Base-by-base conservation (phyloP, 768 basidiomycete genomes). In the Suillus subaureus region DNA sequence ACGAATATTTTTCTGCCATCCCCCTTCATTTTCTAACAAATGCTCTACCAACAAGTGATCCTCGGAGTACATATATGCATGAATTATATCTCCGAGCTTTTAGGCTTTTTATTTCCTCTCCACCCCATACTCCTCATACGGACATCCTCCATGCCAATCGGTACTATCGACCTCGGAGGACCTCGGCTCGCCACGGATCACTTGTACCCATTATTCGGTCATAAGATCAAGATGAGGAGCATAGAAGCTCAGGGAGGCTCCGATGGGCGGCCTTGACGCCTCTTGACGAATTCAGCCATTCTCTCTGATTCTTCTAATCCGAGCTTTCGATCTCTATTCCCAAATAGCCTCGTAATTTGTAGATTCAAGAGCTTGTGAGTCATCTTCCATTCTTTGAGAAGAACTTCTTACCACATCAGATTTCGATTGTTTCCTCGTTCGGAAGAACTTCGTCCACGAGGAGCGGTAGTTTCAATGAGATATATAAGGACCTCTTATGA, bases 51-150 rank as follows among this genome's bases (percentile, higher is more conserved):
- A 40, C 39, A 28, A 42, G 18, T 26, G 26, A 51, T 28, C 40
- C 28, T 60, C 58, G 58, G 58, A 60, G 16, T 28, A 60, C 31
- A 55, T 45, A 23, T 15, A 39, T 57, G 23, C 31, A 35, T 16
- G 28, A 40, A 51, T 40, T 6, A n/a, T 63, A 62, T 64, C 64
- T 39, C 64, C 49, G 61, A 64, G 56, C 49, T 40, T 49, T 72
- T 72, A 70, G 69, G 62, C 74, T 75, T 75, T 73, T 67, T 66
- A 68, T 71, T 62, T 65, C 68, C 67, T 74, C 64, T 56, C 63
- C 62, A 66, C 65, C 72, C 63, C 70, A 63, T 67, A 66, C 47
- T 70, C 68, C 62, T 26, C 26, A 65, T 64, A 66, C 28, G 51
- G 69, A 4, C 39, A 55, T 66, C 33, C 63, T 67, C 67, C 63